Evolutionary conservation across 768 basidiomycete species (phyloP), one percentile per base, ranked within the genome.

Genomic region (Naganishia randhawae): DNA sequence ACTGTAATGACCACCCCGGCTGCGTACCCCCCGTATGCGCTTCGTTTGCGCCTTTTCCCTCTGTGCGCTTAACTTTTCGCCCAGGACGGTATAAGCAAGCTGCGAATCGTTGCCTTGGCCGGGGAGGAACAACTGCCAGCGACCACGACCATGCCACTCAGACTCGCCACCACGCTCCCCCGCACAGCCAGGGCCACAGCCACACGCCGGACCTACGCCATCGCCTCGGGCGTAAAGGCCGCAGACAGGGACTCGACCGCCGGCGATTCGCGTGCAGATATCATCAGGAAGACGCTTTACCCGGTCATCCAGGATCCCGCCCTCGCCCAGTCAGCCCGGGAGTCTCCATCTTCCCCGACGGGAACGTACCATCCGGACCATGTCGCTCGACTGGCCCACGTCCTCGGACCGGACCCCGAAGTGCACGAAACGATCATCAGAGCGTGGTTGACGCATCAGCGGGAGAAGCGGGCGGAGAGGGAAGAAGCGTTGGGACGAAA

Each of bases 341-440:
- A 57, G 19, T 50, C 29, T 14, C 41, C 88, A 33, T 84, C 88
- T 32, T 65, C 69, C 10, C 91, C 90, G 2, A 88, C 86, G 4
- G 90, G 91, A 17, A 85, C 87, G 68, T 91, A 91, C 89, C 85
- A 90, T 65, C 86, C 87, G 52, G 88, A 91, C 78, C 88, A 91
- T 27, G 86, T 84, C 42, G 84, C 83, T 62, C 88, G 90, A 8
- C 82, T 94, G 19, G 87, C 89, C 70, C 84, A 84, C 65, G 91
- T 64, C 8, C 42, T 53, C 14, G 42, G 42, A 37, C 37, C 37
- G 2, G 37, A 41, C 4, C 22, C 19, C 27, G 91, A 94, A 77
- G 91, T 90, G 0, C 92, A 94, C 80, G 85, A 91, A 69, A 94
- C 91, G 3, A 91, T 94, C 63, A 87, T 89, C 71, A 86, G 92